Conservation (phyloP, 352 stramenopile genomes). For the Globisporangium lucens region DNA sequence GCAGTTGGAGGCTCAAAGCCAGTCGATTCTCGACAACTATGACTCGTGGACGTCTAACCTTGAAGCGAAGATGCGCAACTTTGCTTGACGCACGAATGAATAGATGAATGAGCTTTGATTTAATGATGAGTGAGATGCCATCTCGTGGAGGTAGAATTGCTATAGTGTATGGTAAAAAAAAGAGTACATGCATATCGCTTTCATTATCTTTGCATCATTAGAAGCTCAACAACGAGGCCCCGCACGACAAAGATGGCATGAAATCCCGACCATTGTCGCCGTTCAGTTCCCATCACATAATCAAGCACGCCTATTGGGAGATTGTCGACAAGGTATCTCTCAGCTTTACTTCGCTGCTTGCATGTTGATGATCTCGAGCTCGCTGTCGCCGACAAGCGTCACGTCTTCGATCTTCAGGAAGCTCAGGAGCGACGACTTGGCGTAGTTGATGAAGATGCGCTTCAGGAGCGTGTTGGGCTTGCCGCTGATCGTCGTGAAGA, state of each 20-base stretch:
- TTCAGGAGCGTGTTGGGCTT: constrained; percentile 52
- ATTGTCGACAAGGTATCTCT: neutral
- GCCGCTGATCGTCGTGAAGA: constrained; percentile 60
- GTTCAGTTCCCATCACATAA: neutral
- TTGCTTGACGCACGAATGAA: constrained; percentile 26
- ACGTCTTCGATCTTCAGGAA: constrained; percentile 36
- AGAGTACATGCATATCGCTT: neutral
- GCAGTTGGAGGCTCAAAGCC: constrained; percentile 16
- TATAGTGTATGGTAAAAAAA: neutral
- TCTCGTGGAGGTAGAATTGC: neutral
- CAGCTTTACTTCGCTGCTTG: constrained; percentile 7
- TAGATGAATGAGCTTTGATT: neutral
- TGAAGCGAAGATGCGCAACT: constrained; percentile 47
- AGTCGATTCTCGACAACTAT: constrained; percentile 50
- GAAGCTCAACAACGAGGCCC: neutral
- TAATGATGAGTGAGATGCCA: neutral
- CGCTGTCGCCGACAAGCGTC: constrained; percentile 33
- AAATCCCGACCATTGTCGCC: neutral
- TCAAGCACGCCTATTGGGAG: neutral
- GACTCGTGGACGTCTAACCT: constrained; percentile 48
- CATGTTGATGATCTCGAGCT: constrained; percentile 28
- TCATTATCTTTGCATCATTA: neutral
- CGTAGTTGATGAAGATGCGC: constrained; percentile 46
- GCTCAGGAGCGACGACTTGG: constrained; percentile 30
- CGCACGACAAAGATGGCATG: neutral